phyloP scores from a whole-genome alignment of 2,329 filamentous ascomycete species.

The Elsinoe batatas region DNA sequence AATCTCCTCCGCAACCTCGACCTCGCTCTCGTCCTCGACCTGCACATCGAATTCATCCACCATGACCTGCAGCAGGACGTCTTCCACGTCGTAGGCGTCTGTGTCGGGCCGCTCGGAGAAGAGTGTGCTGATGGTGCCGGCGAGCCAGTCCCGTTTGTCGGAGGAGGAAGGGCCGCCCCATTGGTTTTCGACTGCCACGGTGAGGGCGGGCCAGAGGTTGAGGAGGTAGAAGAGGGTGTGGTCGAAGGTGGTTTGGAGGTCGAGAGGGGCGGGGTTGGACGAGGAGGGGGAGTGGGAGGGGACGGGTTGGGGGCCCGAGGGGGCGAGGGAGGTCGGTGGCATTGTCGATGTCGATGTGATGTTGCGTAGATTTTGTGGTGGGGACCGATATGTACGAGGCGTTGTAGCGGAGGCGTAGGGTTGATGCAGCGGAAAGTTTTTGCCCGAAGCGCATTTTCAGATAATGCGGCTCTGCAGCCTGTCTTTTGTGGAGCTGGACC shows the following conservation, averaged over 20 bases:
- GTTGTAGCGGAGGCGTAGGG: no score
- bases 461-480: neutral
- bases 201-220: conserved; percentile 79
- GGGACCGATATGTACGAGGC: no score
- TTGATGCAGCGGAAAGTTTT: no score
- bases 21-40: conserved; percentile 79
- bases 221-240: conserved; percentile 76
- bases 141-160: conserved; percentile 96
- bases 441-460: neutral
- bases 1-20: conserved; percentile 62
- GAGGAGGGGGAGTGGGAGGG: neutral
- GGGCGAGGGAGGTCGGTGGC: neutral
- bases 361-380: no score
- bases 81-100: conserved; percentile 71
- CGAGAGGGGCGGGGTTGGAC: neutral
- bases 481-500: neutral
- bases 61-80: conserved; percentile 80
- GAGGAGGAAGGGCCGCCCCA: conserved; percentile 77
- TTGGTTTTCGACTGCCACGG: conserved; percentile 72
- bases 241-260: conserved; percentile 48
- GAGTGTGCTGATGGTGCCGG: conserved; percentile 73
- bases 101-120: conserved; percentile 53
- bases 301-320: neutral
- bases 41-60: conserved; percentile 91
- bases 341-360: no score